Conservation (phyloP, 768 basidiomycete species). For the Trichaptum fuscoviolaceum region DNA sequence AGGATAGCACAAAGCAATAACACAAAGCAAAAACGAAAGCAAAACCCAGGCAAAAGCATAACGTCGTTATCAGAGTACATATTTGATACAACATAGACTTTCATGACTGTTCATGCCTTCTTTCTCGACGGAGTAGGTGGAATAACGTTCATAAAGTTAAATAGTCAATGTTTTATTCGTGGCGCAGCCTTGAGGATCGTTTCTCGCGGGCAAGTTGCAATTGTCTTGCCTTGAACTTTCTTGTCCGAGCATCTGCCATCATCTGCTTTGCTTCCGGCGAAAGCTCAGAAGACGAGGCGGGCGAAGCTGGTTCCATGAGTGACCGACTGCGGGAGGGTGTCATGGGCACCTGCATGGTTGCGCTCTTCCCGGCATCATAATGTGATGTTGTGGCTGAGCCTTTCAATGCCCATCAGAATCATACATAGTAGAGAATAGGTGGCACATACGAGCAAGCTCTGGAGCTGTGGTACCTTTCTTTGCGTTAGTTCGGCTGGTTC, state of each 20-base stretch:
- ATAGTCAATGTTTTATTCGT: neutral
- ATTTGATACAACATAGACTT: neutral
- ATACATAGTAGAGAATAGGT: neutral
- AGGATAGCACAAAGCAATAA: neutral
- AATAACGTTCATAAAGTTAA: neutral
- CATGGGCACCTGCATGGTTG: constrained; percentile 22
- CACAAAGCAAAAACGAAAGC: neutral
- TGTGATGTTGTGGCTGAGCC: neutral
- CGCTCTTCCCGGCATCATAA: neutral
- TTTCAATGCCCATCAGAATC: neutral
- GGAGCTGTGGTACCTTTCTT: neutral
- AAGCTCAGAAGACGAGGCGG: constrained; percentile 67
- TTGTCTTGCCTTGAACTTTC: neutral
- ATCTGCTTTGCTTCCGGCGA: constrained; percentile 63
- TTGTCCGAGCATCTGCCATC: constrained; percentile 54
- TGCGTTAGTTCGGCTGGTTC: neutral
- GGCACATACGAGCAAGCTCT: neutral
- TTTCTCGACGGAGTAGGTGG: neutral
- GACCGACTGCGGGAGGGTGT: constrained; percentile 42
- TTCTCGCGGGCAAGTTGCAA: neutral
- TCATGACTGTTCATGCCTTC: neutral
- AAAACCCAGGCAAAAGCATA: neutral
- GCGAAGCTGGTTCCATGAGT: constrained; percentile 35
- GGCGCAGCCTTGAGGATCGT: neutral
- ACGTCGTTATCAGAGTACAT: neutral